phyloP scores from a whole-genome alignment of 306 rosid species.

The Rubus parviflorus region DNA sequence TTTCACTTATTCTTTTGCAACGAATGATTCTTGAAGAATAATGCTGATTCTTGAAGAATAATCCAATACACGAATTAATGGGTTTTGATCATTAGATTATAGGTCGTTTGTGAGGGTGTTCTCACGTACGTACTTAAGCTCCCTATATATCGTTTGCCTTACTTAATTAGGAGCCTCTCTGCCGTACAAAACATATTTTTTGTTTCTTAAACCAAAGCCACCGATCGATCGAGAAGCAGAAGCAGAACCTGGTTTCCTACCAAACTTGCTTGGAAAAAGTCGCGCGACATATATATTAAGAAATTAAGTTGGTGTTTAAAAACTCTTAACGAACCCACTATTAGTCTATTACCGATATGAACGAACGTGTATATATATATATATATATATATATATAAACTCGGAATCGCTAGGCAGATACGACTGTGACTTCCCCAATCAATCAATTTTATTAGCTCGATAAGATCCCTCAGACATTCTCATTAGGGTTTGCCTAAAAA shows the following conservation, averaged over 20 bases:
- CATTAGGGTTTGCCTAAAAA: slow-evolving; percentile 17
- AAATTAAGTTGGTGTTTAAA: neutral
- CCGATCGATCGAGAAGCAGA: neutral
- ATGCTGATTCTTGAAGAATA: too few species aligned
- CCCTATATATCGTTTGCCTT: neutral
- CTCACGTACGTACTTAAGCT: too few species aligned
- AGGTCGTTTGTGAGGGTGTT: too few species aligned
- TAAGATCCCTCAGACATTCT: neutral
- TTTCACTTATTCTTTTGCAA: too few species aligned
- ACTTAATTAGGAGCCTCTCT: neutral
- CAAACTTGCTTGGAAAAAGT: neutral
- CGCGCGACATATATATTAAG: neutral
- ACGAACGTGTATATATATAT: too few species aligned
- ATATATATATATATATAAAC: neutral
- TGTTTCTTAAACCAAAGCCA: slow-evolving; percentile 22
- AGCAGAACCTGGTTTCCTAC: neutral
- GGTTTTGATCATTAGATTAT: too few species aligned
- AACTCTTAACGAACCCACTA: slow-evolving; percentile 21
- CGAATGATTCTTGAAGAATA: too few species aligned
- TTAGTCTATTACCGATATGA: too few species aligned
- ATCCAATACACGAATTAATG: too few species aligned
- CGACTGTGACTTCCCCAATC: neutral
- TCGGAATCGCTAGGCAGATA: slow-evolving; percentile 5
- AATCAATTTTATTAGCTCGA: neutral
- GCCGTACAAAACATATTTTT: neutral